Evolutionary conservation across 2,329 filamentous ascomycete species (phyloP).

Genomic region (Hypoxylon sp.): DNA sequence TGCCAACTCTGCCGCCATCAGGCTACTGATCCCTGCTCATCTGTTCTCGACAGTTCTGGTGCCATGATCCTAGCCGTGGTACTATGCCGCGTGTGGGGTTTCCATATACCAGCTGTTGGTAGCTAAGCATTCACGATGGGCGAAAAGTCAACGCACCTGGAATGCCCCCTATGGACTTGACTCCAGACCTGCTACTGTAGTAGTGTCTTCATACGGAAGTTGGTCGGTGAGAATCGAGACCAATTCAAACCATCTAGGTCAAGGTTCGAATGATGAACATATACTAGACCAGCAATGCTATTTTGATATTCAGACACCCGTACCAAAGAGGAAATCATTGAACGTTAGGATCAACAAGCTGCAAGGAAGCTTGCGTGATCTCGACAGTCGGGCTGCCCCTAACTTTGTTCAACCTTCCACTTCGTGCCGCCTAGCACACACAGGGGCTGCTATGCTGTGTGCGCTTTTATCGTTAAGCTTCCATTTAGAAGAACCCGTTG

Average conservation of each 20-base stretch:
- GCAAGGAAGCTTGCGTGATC: conserved; percentile 45
- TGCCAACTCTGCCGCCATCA: conserved; percentile 24
- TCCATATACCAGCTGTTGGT: neutral
- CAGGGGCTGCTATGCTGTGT: neutral
- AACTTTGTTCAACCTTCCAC: conserved; percentile 26
- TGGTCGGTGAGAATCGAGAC: conserved; percentile 20
- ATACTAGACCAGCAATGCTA: conserved; percentile 25
- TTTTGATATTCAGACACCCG: conserved; percentile 33
- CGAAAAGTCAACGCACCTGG: conserved; percentile 11
- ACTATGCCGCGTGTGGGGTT: conserved; percentile 31
- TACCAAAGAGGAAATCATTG: conserved; percentile 18
- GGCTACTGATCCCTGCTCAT: conserved; percentile 23
- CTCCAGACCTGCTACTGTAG: conserved; percentile 22
- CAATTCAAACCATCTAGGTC: conserved; percentile 6
- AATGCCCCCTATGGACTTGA: conserved; percentile 21
- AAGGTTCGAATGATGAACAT: conserved; percentile 22
- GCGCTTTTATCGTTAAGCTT: conserved; percentile 9
- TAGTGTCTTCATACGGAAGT: conserved; percentile 1
- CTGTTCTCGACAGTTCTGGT: conserved; percentile 33
- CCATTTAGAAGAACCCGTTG: conserved; percentile 15
- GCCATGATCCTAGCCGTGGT: conserved; percentile 23
- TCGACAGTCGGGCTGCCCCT: conserved; percentile 21
- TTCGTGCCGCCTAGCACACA: neutral
- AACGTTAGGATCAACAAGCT: conserved; percentile 28
- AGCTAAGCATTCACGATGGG: conserved; percentile 7